phyloP scores from a whole-genome alignment of 345 rosid genomes.

The Carallia brachiata region DNA sequence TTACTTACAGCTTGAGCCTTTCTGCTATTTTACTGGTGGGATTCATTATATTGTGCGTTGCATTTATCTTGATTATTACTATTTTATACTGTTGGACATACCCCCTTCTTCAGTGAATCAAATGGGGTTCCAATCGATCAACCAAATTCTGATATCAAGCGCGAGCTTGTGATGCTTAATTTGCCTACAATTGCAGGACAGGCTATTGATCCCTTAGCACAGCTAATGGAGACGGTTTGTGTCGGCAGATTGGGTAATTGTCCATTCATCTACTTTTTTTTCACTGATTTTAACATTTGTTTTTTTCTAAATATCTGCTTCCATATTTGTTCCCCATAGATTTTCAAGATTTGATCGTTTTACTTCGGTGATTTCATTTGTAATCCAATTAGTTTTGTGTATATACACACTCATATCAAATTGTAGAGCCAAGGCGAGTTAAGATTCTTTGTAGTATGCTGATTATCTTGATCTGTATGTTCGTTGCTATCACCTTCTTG shows the following conservation, averaged over 20 bases:
- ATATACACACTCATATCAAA: background rate
- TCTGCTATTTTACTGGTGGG: background rate
- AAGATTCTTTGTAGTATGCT: background rate
- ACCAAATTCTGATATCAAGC: constrained; percentile 46
- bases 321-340: background rate
- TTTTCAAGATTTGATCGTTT: too few relatives aligned
- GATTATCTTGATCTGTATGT: background rate
- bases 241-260: constrained; percentile 80
- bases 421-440: too few relatives aligned
- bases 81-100: constrained; percentile 10
- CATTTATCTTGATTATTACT: constrained; percentile 9
- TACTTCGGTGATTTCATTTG: background rate
- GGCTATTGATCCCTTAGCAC: constrained; percentile 83
- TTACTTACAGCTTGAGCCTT: background rate
- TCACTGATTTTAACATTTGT: background rate
- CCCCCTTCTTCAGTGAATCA: constrained; percentile 44
- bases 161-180: constrained; percentile 73
- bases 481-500: background rate
- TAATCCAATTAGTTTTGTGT: background rate
- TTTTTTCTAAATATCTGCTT: too few relatives aligned
- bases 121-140: constrained; percentile 18
- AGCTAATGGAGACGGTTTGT: constrained; percentile 91
- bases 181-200: constrained; percentile 90
- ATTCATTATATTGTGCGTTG: background rate
- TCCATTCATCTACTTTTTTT: background rate